These are phyloP conservation scores for Xylariaceae sp. DNA, from an alignment of 2,329 filamentous ascomycete genomes.

Conservation along the genomic window DNA sequence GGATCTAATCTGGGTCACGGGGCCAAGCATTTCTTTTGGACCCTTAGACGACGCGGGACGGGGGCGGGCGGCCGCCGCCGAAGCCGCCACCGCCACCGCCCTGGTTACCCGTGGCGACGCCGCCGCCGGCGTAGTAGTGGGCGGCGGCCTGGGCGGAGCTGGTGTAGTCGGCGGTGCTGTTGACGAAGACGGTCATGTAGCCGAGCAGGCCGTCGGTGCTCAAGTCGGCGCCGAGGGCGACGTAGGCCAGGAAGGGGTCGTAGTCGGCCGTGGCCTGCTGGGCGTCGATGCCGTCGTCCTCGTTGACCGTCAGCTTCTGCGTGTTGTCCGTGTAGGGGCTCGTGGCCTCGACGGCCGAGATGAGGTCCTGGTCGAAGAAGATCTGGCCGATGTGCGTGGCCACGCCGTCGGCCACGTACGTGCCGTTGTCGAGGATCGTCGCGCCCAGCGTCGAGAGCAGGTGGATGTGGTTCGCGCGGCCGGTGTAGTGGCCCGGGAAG, in stretches of 20 bases:
- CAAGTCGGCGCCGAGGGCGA: conserved; percentile 16
- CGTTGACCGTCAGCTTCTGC: conserved; percentile 21
- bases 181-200: too few relatives aligned
- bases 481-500: conserved; percentile 34
- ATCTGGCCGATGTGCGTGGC: conserved; percentile 37
- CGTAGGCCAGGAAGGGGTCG: conserved; percentile 46
- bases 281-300: conserved; percentile 22
- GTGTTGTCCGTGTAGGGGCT: conserved; percentile 31
- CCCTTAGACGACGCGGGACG: too few relatives aligned
- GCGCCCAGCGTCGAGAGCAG: conserved; percentile 30
- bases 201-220: too few relatives aligned
- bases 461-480: conserved; percentile 30
- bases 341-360: conserved; percentile 28
- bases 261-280: conserved; percentile 23
- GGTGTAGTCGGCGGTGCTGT: too few relatives aligned
- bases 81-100: too few relatives aligned
- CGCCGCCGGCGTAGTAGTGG: too few relatives aligned
- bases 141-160: too few relatives aligned
- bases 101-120: too few relatives aligned
- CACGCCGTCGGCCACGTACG: conserved; percentile 29
- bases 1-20: too few relatives aligned
- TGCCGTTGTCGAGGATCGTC: conserved; percentile 27
- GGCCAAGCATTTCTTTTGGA: too few relatives aligned
- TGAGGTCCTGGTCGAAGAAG: conserved; percentile 32
- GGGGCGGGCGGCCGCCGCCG: too few relatives aligned